Conservation (phyloP, 2,329 filamentous ascomycete species). For the Diaporthe sp. region DNA sequence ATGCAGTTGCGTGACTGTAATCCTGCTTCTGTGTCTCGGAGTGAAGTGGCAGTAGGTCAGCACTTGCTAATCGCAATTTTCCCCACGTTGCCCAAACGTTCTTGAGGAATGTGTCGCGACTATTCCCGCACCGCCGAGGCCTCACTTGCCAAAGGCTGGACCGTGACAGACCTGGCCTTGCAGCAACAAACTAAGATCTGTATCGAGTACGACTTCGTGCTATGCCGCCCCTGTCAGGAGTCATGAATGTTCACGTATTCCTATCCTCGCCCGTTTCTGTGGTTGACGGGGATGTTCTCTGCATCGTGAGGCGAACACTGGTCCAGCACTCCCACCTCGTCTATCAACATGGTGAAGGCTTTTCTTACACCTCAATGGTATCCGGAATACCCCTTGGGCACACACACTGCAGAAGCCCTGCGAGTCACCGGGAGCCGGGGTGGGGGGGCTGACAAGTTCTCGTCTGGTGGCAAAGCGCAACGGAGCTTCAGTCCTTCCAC, state of each 20-base stretch:
- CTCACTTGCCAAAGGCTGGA: not conserved
- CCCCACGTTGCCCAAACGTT: not conserved
- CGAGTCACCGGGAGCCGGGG: too few relatives aligned
- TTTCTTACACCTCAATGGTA: not conserved
- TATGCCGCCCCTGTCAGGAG: not conserved
- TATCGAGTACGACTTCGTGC: not conserved
- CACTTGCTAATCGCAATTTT: not conserved
- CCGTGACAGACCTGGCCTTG: not conserved
- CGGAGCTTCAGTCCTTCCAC: not conserved
- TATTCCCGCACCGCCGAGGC: not conserved
- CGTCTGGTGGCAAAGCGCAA: not conserved
- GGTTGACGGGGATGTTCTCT: too few relatives aligned
- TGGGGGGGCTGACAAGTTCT: too few relatives aligned
- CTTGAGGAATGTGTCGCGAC: constrained; percentile 1
- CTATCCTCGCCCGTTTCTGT: not conserved
- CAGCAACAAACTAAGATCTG: not conserved
- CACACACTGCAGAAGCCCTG: not conserved
- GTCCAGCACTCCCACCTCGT: not conserved
- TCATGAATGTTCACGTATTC: too few relatives aligned
- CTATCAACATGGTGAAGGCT: not conserved
- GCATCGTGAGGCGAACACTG: not conserved
- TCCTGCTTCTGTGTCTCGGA: not conserved
- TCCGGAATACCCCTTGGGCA: not conserved
- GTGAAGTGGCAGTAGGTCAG: not conserved
- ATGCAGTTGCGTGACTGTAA: not conserved